These are phyloP conservation scores for Mariannaea sp. DNA, from an alignment of 2,329 filamentous ascomycete species.

Conservation along the genomic window DNA sequence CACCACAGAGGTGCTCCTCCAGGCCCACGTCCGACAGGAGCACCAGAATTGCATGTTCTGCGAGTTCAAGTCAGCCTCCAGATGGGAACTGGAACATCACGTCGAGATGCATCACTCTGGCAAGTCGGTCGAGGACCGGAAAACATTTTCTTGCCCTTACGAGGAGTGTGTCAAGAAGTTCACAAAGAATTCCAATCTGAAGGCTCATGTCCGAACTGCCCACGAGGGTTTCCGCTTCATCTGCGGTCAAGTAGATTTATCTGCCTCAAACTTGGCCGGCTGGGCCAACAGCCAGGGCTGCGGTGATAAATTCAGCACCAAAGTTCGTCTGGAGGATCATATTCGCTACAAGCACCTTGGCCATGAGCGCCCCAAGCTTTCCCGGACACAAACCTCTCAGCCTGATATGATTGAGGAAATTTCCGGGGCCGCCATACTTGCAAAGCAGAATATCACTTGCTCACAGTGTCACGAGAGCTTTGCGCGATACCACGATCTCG, in stretches of 20 bases:
- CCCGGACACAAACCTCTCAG: conserved; percentile 24
- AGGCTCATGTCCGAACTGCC: conserved; percentile 75
- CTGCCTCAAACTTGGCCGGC: conserved; percentile 57
- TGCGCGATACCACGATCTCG: conserved; percentile 55
- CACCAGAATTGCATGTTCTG: conserved; percentile 82
- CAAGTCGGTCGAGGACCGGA: conserved; percentile 64
- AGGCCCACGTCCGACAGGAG: conserved; percentile 71
- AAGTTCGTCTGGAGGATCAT: conserved; percentile 81
- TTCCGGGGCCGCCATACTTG: conserved; percentile 47
- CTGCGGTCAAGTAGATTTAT: conserved; percentile 73
- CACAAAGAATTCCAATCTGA: conserved; percentile 82
- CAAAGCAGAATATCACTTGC: conserved; percentile 52
- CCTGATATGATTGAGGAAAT: conserved; percentile 49
- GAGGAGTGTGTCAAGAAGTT: conserved; percentile 75
- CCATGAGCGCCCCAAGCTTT: conserved; percentile 49
- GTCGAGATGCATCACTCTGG: conserved; percentile 77
- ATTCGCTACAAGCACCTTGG: conserved; percentile 81
- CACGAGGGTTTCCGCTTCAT: conserved; percentile 79
- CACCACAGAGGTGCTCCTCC: conserved; percentile 71
- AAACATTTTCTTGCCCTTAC: conserved; percentile 68
- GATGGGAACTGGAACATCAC: conserved; percentile 73
- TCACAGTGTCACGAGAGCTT: conserved; percentile 54
- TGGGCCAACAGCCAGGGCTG: conserved; percentile 75
- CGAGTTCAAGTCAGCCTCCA: conserved; percentile 67
- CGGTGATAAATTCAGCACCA: conserved; percentile 75